Evolutionary conservation across 2,329 filamentous ascomycete genomes (phyloP), one percentile per base, ranked within the genome.

Genomic region (Xylaria sp.): DNA sequence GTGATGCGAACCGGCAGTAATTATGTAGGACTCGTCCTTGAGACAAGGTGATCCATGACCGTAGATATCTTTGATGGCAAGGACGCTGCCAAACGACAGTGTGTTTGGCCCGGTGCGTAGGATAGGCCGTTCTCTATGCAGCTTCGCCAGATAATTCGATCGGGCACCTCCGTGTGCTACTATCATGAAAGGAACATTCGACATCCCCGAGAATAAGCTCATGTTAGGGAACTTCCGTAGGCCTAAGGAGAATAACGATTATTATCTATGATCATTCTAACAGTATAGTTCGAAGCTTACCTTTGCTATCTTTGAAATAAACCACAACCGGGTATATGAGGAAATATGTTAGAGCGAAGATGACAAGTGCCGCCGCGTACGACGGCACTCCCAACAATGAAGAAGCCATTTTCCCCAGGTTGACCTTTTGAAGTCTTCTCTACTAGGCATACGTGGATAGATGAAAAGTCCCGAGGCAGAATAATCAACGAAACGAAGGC

Each of bases 21-120:
- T 33, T 3, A 46, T 6, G 31, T 63, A 63, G 13, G 60, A 63
- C 20, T 63, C 60, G 15, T 63, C 60, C 51, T 63, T 63, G 28
- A 63, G 60, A 15, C 60, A 63, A n/a, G 60, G 60, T 3, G 60
- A 38, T 23, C 31, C 40, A 20, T 63, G 60, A 48, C 60, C 60
- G 20, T 63, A 63, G 17, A 63, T 63, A 28, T 63, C 60, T 31
- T 63, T 63, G 40, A 63, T 63, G 7, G 60, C 60, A 38, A 56
- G 49, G 7, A 63, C 60, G 28, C 60, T 63, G 3, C 60, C 60
- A 15, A 63, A 63, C 4, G 60, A 63, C 31, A 63, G 31, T 2
- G 60, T 57, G 15, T 63, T 63, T 6, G 60, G 49, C 13, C 60
- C 60, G 7, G 60, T 63, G 11, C 60, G 60, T 20, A 63, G 20